A percentile compares a stretch with the other conserved stretches of the same genome.
phyloP scores from a whole-genome alignment of 2,329 filamentous ascomycete species.

The Cercospora sp. region DNA sequence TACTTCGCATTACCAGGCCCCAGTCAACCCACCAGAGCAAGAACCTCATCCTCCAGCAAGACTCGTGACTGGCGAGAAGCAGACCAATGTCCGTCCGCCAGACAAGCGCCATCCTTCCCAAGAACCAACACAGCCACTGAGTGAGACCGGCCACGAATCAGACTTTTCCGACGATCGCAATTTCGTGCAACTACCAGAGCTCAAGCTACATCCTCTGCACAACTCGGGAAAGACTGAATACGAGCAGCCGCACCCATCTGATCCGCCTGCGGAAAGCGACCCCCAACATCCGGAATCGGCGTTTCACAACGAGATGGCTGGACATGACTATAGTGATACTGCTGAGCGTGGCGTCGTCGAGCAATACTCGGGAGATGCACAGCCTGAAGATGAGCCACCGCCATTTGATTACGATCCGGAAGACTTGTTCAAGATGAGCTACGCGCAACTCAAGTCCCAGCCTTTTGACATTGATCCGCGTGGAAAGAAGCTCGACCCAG shows the following conservation, averaged over 20 bases:
- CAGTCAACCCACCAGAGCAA: neutral
- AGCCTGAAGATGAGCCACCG: neutral
- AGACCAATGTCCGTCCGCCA: neutral
- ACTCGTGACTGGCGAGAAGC: neutral
- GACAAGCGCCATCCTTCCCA: neutral
- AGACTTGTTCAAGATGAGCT: slow-evolving; percentile 34
- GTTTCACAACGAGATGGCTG: neutral
- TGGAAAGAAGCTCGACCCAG: slow-evolving; percentile 18
- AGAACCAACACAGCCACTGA: neutral
- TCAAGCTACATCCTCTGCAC: neutral
- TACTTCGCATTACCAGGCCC: neutral
- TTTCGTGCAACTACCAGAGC: neutral
- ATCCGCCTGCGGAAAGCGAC: neutral
- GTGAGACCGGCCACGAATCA: neutral
- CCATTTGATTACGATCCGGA: slow-evolving; percentile 34
- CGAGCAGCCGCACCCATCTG: neutral
- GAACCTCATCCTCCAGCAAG: neutral
- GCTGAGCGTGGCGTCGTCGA: neutral
- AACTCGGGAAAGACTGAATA: neutral
- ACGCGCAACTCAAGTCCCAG: slow-evolving; percentile 31
- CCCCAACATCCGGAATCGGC: neutral
- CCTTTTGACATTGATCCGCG: slow-evolving; percentile 35
- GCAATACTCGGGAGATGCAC: neutral
- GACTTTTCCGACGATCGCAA: neutral
- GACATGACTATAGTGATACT: neutral